Evolutionary conservation across 2,329 filamentous ascomycete species (phyloP).

Genomic region (Cytospora chrysosperma): DNA sequence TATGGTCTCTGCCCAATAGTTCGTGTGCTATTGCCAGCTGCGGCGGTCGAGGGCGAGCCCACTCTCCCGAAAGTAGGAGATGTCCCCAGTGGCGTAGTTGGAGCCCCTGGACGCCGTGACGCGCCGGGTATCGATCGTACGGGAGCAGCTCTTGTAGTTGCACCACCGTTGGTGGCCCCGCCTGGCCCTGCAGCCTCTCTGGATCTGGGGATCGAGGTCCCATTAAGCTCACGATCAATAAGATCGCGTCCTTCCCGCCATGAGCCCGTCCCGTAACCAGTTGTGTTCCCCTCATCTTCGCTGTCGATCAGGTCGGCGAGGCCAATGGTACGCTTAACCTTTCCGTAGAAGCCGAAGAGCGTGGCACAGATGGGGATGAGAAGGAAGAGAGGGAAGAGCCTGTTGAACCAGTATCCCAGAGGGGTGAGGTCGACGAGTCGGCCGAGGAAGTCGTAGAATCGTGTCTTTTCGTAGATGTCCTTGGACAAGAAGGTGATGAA

Average conservation of each 20-base stretch:
- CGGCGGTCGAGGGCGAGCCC: conserved; percentile 23
- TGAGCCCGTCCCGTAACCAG: conserved; percentile 71
- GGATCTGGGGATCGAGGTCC: conserved; percentile 50
- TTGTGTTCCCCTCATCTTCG: conserved; percentile 62
- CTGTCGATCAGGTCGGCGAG: conserved; percentile 79
- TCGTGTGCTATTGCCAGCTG: conserved; percentile 29
- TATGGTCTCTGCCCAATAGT: conserved; percentile 34
- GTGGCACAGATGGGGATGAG: conserved; percentile 82
- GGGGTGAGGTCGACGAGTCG: conserved; percentile 78
- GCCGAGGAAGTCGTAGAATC: conserved; percentile 87
- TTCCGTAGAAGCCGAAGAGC: conserved; percentile 85
- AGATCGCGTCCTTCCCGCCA: conserved; percentile 92
- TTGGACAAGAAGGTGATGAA: conserved; percentile 86
- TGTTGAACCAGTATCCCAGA: conserved; percentile 80
- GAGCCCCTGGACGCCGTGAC: conserved; percentile 36
- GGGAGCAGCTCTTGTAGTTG: conserved; percentile 40
- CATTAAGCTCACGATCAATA: conserved; percentile 81
- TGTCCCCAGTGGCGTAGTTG: conserved; percentile 45
- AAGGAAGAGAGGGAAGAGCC: conserved; percentile 84
- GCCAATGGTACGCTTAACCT: conserved; percentile 72
- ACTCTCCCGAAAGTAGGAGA: conserved; percentile 34
- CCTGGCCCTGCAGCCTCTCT: conserved; percentile 32
- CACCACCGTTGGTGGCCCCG: conserved; percentile 25
- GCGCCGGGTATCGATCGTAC: conserved; percentile 49
- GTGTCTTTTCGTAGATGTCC: conserved; percentile 70